phyloP scores from a whole-genome alignment of 768 basidiomycete genomes.

The Gelatoporia subvermispora region DNA sequence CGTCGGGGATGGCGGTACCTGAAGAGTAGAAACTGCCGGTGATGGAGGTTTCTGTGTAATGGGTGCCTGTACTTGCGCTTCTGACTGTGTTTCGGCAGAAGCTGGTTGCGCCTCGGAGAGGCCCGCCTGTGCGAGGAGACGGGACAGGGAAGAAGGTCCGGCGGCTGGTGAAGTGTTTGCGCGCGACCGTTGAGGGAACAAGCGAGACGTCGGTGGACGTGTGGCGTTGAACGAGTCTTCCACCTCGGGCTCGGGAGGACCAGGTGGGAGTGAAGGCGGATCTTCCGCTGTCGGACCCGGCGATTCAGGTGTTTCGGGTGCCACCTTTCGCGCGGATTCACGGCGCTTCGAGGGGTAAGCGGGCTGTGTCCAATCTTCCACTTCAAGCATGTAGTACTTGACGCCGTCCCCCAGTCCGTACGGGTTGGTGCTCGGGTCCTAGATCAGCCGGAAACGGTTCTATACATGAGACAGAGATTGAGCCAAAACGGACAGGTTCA shows the following conservation, averaged over 20 bases:
- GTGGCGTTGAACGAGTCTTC: conserved; percentile 68
- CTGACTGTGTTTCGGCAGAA: conserved; percentile 32
- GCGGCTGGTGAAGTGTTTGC: conserved; percentile 64
- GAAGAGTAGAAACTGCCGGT: conserved; percentile 16
- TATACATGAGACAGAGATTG: conserved; percentile 5
- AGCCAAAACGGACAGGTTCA: conserved; percentile 2
- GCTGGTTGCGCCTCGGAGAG: conserved; percentile 32
- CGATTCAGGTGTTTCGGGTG: conserved; percentile 28
- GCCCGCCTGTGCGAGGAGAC: conserved; percentile 69
- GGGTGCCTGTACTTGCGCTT: no score
- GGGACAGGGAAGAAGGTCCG: conserved; percentile 75
- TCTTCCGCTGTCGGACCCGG: conserved; percentile 14
- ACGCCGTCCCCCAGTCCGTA: conserved; percentile 84
- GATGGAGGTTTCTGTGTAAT: not conserved
- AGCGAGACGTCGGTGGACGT: conserved; percentile 60
- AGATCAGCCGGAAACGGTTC: not conserved
- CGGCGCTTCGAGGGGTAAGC: conserved; percentile 56
- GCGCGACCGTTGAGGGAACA: conserved; percentile 60
- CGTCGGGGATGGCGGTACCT: conserved; percentile 32
- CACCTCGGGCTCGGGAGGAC: conserved; percentile 64
- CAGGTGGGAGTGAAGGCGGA: conserved; percentile 46
- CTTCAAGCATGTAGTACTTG: conserved; percentile 91
- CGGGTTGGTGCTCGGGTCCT: conserved; percentile 86
- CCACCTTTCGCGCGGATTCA: conserved; percentile 45
- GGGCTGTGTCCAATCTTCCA: conserved; percentile 89